Evolutionary conservation across 768 basidiomycete genomes (phyloP), one percentile per base, ranked within the genome.

Genomic region (Trichaptum fuscoviolaceum): DNA sequence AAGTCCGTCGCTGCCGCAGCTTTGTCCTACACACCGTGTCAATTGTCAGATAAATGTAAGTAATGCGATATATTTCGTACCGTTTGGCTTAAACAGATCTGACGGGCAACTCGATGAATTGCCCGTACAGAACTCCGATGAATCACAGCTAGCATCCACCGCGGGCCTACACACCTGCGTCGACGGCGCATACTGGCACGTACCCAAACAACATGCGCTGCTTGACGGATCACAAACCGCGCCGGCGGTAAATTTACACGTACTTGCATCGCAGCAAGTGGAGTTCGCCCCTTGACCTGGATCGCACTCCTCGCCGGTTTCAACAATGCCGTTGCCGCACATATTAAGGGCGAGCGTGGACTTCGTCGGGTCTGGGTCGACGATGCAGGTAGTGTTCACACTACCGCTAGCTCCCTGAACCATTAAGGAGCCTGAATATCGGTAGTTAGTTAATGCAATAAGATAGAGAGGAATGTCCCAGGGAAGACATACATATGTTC

Each of bases 291-390:
- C 88, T 36, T 74, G 70, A 34, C 91, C 91, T 0, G 93, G 93
- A 76, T 96, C 93, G 74, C 94, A 95, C 52, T 95, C 90, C 78
- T 96, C 94, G 34, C 92, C 93, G 0, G 71, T 74, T 73, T 92
- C 91, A 63, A 92, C 87, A 68, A 93, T 92, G 63, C 92, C 92
- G 75, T 93, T 93, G 27, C 91, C 90, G 71, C 89, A 91, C 87
- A 88, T 89, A 70, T 90, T 82, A 23, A 91, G 79, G 2, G 87
- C 83, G 69, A 91, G 85, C 7, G 80, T 82, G 66, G 80, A 73
- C 57, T 76, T 76, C 42, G 70, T 71, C 52, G 73, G 74, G 68
- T 78, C 84, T 1, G 91, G 87, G 66, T 87, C 84, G 59, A 85
- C 78, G 25, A 96, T 77, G 73, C 94, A 96, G 35, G 82, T 81